Conservation (phyloP, 495 filamentous ascomycete species). For the Pseudevernia furfuracea region DNA sequence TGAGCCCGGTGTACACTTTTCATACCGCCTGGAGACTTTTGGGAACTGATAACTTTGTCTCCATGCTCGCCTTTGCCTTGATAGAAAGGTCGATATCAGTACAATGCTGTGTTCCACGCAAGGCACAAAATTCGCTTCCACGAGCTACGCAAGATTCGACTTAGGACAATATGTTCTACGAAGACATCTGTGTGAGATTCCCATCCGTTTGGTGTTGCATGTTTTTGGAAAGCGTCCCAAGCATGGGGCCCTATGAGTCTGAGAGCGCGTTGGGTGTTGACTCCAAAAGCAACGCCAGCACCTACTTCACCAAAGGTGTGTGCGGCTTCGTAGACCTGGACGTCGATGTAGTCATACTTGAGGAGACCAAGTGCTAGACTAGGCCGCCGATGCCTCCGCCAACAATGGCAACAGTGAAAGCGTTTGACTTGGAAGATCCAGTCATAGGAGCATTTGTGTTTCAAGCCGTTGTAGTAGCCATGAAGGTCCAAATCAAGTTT, state of each 20-base stretch:
- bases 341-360: constrained; percentile 29
- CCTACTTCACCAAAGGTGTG: constrained; percentile 38
- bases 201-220: constrained; percentile 35
- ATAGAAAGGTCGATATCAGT: background rate
- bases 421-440: background rate
- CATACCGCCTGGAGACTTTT: constrained; percentile 21
- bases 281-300: constrained; percentile 28
- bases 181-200: constrained; percentile 24
- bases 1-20: constrained; percentile 43
- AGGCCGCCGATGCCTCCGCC: constrained; percentile 31
- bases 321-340: constrained; percentile 45
- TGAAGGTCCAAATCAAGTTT: too few relatives aligned
- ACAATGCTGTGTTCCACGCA: background rate
- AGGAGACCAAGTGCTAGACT: constrained; percentile 30
- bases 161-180: constrained; percentile 10
- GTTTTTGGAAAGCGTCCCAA: constrained; percentile 33
- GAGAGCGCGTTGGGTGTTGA: constrained; percentile 25
- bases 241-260: constrained; percentile 24
- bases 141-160: background rate
- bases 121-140: background rate
- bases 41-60: background rate
- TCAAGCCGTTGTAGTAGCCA: background rate
- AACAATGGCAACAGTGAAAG: constrained; percentile 17
- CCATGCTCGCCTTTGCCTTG: constrained; percentile 16
- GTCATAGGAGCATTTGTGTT: background rate